phyloP scores from a whole-genome alignment of 169 alveolate species.

The Plasmodium yoelii region DNA sequence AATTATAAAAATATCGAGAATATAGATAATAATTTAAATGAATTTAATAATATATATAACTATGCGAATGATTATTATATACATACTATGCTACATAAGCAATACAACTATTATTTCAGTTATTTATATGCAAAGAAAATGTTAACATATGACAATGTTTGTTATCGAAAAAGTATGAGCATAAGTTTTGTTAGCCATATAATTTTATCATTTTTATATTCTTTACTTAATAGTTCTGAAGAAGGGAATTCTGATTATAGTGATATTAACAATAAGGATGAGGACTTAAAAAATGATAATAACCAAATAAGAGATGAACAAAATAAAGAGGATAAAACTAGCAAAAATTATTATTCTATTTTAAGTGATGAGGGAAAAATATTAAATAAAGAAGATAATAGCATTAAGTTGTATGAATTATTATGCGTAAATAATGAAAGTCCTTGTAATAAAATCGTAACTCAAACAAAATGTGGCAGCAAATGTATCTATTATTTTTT shows the following conservation, averaged over 20 bases:
- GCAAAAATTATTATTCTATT: too few species aligned
- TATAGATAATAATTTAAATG: constrained; percentile 21
- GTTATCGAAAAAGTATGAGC: constrained; percentile 77
- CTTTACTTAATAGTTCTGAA: constrained; percentile 48
- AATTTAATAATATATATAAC: constrained; percentile 51
- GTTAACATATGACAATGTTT: constrained; percentile 72
- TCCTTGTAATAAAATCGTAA: constrained; percentile 43
- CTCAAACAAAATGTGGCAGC: constrained; percentile 50
- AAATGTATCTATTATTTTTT: constrained; percentile 71
- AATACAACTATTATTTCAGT: constrained; percentile 74
- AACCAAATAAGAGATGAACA: background rate
- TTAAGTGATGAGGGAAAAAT: background rate
- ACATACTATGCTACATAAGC: constrained; percentile 73
- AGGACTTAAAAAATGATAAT: background rate
- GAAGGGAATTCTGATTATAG: background rate
- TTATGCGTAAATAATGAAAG: constrained; percentile 64
- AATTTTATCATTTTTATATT: constrained; percentile 69
- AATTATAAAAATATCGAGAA: constrained; percentile 70
- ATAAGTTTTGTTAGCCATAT: constrained; percentile 75
- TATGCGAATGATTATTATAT: constrained; percentile 76
- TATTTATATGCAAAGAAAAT: constrained; percentile 73
- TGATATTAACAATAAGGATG: background rate
- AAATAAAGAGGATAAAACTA: constrained; percentile 1
- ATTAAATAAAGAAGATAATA: constrained; percentile 11
- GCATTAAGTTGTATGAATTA: constrained; percentile 38